Base-by-base conservation (phyloP, 2,329 filamentous ascomycete species). In the Herpotrichia juniperi region DNA sequence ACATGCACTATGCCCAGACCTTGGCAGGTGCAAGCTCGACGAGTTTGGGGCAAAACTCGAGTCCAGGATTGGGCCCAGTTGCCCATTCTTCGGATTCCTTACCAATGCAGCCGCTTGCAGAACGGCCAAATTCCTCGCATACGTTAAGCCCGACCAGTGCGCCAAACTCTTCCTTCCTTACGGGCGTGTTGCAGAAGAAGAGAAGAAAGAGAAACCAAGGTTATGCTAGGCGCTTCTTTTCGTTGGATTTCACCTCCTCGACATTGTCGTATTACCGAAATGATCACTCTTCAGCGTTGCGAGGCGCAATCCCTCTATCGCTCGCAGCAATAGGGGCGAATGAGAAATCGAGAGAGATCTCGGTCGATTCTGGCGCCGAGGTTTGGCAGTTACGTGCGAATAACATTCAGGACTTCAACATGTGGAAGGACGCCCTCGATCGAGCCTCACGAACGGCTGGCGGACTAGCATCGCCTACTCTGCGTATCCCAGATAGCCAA, bases 261-360 rank as follows among this genome's bases (percentile, higher is more conserved):
- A 97, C 94, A 0, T 79, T 99, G 26, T 97, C 94, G 0, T 99
- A 99, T 77, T 99, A 97, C 71, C 90, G 96, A 69, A 94, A 93
- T 72, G 88, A 91, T 40, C 93, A 96, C 68, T 96, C 93, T 4
- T 96, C 93, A 5, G 92, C 93, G 1, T 80, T 99, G 37, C 86
- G 94, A 53, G 94, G 94, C 16, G 92, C 94, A 7, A 94, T 99
- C 46, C 94, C 94, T 0, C 81, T 99, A 8, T 94, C 91, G 22
- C 78, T 99, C 46, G 94, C 94, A 14, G 94, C 91, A 4, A 89
- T 99, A 53, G 90, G 93, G 3, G 91, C 91, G 7, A 93, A 96
- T 68, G 91, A 94, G 71, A 86, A 90, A 66, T 86, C 90, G 31
- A 85, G 92, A 58, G 93, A 97, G 73, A 96, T 99, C 47, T 96